Evolutionary conservation across 202 grass and related monocot genomes (phyloP), one percentile per base, ranked within the genome.

Genomic region (Hordeum pubiflorum): DNA sequence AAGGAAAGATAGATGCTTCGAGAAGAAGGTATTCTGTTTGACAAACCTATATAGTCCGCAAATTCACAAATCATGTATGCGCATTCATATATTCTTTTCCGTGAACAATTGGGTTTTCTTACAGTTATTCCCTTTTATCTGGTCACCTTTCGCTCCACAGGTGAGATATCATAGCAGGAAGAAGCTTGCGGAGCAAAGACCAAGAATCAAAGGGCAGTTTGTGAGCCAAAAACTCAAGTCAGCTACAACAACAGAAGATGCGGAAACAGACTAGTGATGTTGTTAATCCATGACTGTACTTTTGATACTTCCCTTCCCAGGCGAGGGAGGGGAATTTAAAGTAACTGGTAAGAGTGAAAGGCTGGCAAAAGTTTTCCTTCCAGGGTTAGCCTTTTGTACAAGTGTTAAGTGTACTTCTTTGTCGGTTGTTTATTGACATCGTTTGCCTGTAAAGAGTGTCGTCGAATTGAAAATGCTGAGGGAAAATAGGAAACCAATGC

Each of bases 1-100:
- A 88, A 88, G 96, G 54, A 99, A 99, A 87, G 96, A 99, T 71
- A 88, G 96, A 89, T 99, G 90, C 80, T 99, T 96, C 3, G 96
- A 99, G 68, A 96, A 96, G 78, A 99, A 96, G 96, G 92, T 96
- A 85, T 68, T 69, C 58, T 46, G 39, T 75, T 72, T 66, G 24
- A 40, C 48, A 63, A 61, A 69, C 50, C 14, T 69, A 63, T 71
- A 11, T 72, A 78, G 10, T 65, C 68, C 0, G 2, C 52, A 66
- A 34, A 33, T 89, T 9, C 0, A 3, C 67, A 72, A 34, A 33
- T 89, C 11, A 5, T 2, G 2, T 29, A 7, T 3, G 10, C 3
- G 6, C 7, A 57, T 23, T 81, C 14, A 7, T 52, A 52, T 7
- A 18, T 52, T 52, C 15, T 18, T 52, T 52, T 52, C 0, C 0